Evolutionary conservation across 148 eudicot genomes (phyloP), one percentile per base, ranked within the genome.

Genomic region (Chenopodium formosanum): DNA sequence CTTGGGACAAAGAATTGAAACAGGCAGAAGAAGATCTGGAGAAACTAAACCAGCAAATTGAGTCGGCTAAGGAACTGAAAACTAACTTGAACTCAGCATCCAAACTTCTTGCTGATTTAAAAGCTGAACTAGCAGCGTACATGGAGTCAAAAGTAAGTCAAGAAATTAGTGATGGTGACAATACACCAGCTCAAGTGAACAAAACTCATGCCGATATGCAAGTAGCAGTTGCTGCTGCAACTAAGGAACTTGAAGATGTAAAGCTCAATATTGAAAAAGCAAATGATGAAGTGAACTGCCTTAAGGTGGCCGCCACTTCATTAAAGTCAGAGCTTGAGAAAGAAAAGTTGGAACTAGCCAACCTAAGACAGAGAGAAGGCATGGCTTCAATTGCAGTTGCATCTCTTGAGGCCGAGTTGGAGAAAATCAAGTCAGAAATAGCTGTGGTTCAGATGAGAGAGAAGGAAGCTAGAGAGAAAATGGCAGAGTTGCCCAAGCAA

Each of bases 1-100:
- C 84, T 70, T 96, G 98, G 98, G 95, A 92, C 53, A 87, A 89
- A 87, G 99, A 96, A 73, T 76, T 96, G 80, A 96, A 91, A 84
- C 88, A 88, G 78, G 95, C 95, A 2, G 97, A 96, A 83, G 94
- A 90, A 69, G 98, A 96, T 85, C 81, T 96, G 62, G 89, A 89
- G 74, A 90, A 82, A 80, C 83, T 94, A 53, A 89, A 88, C 83
- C 71, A 83, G 83, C 89, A 90, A 83, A 89, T 94, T 84, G 82
- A 83, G 69, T 89, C 92, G 3, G 83, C 97, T 19, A 91, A 89
- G 76, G 97, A 94, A 78, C 88, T 92, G 19, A 94, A 94, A 80
- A 74, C 89, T 20, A 92, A 96, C 80, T 77, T 96, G 69, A 86
- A 86, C 62, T 82, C 92, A 0, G 93, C 99, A 31, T 82, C 90